phyloP scores from a whole-genome alignment of 805 yeast genomes.

The Saccharomyces cerevisiae region DNA sequence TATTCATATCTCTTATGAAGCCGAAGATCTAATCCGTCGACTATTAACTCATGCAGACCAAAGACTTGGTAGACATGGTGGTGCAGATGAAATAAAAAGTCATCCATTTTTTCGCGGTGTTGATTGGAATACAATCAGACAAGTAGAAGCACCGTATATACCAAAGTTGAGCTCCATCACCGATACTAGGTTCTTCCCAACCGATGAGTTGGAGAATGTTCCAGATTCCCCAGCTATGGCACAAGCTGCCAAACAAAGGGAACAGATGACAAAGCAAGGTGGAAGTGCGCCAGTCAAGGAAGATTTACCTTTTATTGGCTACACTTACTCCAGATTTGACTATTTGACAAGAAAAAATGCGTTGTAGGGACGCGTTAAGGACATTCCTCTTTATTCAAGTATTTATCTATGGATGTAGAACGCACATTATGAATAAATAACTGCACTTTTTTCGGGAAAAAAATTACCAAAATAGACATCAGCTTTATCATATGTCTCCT shows the following conservation, averaged over 20 bases:
- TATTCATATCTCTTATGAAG: slow-evolving; percentile 78
- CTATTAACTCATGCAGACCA: slow-evolving; percentile 70
- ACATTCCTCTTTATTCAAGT: neutral
- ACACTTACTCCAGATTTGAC: slow-evolving; percentile 91
- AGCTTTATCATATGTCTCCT: neutral
- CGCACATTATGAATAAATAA: neutral
- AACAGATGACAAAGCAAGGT: slow-evolving; percentile 39
- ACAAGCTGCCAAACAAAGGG: slow-evolving; percentile 60
- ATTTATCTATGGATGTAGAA: neutral
- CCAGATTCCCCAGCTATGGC: slow-evolving; percentile 79
- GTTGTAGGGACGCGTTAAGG: slow-evolving; percentile 13
- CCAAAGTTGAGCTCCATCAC: slow-evolving; percentile 88
- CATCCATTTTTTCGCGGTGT: slow-evolving; percentile 96
- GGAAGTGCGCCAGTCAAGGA: slow-evolving; percentile 40
- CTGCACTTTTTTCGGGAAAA: neutral
- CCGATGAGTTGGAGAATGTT: slow-evolving; percentile 89
- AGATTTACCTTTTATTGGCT: slow-evolving; percentile 94
- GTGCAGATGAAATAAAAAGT: slow-evolving; percentile 81
- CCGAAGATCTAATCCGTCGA: slow-evolving; percentile 75
- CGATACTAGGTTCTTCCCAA: slow-evolving; percentile 96
- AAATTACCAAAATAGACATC: neutral
- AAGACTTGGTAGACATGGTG: slow-evolving; percentile 81
- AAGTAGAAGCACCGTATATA: slow-evolving; percentile 86
- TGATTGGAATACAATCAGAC: slow-evolving; percentile 83
- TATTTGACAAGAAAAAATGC: slow-evolving; percentile 72